Evolutionary conservation across 78 protist genomes (phyloP), one percentile per base, ranked within the genome.

Genomic region (Corallochytrium limacisporum): DNA sequence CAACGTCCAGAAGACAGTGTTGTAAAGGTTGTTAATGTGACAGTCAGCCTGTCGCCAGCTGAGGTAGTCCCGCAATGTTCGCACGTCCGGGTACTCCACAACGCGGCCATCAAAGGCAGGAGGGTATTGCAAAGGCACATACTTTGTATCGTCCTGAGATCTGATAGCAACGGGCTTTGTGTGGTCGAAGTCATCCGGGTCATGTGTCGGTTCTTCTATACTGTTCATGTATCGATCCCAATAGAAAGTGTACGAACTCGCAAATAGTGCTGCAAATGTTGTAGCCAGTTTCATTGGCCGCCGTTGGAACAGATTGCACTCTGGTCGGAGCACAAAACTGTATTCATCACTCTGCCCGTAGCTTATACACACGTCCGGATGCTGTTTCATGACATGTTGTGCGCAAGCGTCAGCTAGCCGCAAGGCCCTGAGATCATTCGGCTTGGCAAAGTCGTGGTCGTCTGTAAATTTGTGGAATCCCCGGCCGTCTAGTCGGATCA

Each of bases 271-370:
- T 16, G 26, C 49, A 44, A 26, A 18, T 24, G 38, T 10, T 12
- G 20, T n/a, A 38, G 36, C 40, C 28, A 59, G 32, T 32, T 36
- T 36, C 32, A 31, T 10, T 7, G 12, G n/a, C 63, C 15, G 1
- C 63, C 63, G 43, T 4, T 7, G 24, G 12, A 32, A 53, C 31
- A 53, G 12, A 18, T 53, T 53, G 28, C 59, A 53, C 0, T 53
- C 26, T 13, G 59, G 59, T 24, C 35, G 69, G 12, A 69, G 53
- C 15, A 44, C 49, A 53, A 50, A 69, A 22, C 65, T 69, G 48
- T 76, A 85, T 62, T 89, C 94, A 53, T 89, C 94, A 31, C 77
- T 59, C 37, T 89, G 79, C 44, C 94, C 94, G 39, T 85, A 89
- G 4, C 91, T 87, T 6, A 83, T 22, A 22, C 79, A 65, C 18